phyloP scores from a whole-genome alignment of 2,329 filamentous ascomycete genomes.

The Epichloe brachyelytri region DNA sequence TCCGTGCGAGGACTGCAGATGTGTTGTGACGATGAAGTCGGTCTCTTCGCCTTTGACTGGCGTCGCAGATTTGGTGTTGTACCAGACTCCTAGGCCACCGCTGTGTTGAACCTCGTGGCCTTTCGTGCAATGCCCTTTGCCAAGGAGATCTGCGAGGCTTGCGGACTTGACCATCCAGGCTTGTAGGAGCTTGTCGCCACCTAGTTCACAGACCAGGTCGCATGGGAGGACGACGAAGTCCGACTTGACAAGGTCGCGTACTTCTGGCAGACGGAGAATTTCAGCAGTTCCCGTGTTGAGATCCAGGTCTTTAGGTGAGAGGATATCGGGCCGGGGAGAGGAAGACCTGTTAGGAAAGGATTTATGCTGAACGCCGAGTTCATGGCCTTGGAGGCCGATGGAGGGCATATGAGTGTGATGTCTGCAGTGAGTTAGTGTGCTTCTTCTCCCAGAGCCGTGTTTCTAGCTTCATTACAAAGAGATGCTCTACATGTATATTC shows the following conservation, averaged over 20 bases:
- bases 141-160: slow-evolving; percentile 50
- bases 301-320: slow-evolving; percentile 64
- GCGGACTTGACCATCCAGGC: slow-evolving; percentile 83
- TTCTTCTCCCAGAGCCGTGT: too few species aligned
- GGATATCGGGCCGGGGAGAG: slow-evolving; percentile 60
- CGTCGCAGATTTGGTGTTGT: slow-evolving; percentile 65
- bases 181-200: slow-evolving; percentile 70
- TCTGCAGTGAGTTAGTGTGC: slow-evolving; percentile 24
- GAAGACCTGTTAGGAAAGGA: slow-evolving; percentile 61
- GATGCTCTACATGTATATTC: not conserved
- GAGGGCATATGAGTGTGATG: slow-evolving; percentile 51
- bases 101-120: slow-evolving; percentile 35
- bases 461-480: not conserved
- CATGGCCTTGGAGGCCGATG: slow-evolving; percentile 52
- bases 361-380: slow-evolving; percentile 61
- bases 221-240: slow-evolving; percentile 90
- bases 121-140: slow-evolving; percentile 28
- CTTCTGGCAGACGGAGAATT: slow-evolving; percentile 71
- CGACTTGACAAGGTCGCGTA: slow-evolving; percentile 62
- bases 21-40: slow-evolving; percentile 74
- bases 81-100: slow-evolving; percentile 82
- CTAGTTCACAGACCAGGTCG: slow-evolving; percentile 82
- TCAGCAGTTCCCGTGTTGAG: slow-evolving; percentile 84
- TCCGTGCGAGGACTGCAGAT: slow-evolving; percentile 43
- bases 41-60: slow-evolving; percentile 83